These are phyloP conservation scores for Malus hybrid DNA, from an alignment of 331 rosid species.

Conservation along the genomic window DNA sequence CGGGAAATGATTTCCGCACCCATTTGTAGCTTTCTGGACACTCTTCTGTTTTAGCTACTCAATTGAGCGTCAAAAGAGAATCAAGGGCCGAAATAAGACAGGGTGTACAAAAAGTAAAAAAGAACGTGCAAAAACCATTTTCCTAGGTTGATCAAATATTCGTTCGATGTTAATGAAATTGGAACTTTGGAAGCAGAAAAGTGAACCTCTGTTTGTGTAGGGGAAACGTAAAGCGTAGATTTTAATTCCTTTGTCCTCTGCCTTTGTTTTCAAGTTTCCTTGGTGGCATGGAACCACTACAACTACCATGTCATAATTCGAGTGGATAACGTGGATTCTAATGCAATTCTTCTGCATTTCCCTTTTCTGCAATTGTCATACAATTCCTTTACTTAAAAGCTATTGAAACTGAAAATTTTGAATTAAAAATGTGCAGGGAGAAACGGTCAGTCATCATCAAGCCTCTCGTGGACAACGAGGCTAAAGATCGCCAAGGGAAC, in stretches of 20 bases:
- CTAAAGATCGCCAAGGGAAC: slow-evolving; percentile 73
- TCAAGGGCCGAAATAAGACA: too few relatives aligned
- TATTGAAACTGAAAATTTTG: background rate
- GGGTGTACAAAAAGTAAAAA: too few relatives aligned
- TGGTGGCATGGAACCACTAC: slow-evolving; percentile 3
- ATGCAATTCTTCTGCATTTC: background rate
- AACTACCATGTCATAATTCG: background rate
- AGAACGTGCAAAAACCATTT: too few relatives aligned
- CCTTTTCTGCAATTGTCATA: background rate
- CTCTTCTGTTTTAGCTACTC: too few relatives aligned
- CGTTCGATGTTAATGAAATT: background rate
- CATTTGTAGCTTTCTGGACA: too few relatives aligned
- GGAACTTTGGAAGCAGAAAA: background rate
- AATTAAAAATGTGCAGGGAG: slow-evolving; percentile 38
- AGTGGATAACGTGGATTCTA: background rate
- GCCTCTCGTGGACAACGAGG: slow-evolving; percentile 78
- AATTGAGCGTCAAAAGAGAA: too few relatives aligned
- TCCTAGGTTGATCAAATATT: background rate
- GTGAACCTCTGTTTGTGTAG: background rate
- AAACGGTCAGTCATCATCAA: slow-evolving; percentile 65
- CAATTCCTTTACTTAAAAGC: too few relatives aligned
- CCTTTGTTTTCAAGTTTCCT: background rate
- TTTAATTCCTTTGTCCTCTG: background rate
- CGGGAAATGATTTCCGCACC: too few relatives aligned
- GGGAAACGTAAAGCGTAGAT: background rate